Conservation (phyloP, 495 filamentous ascomycete species). For the Aspergillus sclerotiicarbonarius region DNA sequence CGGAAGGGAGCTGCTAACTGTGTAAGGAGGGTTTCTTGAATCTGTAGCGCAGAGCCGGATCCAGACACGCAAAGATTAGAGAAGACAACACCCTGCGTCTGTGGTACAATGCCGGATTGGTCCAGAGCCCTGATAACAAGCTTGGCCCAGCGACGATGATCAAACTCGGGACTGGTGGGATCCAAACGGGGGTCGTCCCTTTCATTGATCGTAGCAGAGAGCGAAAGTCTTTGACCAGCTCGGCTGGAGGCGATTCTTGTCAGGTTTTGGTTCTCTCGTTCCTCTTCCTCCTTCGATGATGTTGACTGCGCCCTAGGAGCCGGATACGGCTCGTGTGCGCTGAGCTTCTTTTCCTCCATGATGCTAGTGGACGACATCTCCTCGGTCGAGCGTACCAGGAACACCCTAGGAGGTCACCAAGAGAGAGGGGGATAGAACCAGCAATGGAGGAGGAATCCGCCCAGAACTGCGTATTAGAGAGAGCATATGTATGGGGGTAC, state of each 20-base stretch:
- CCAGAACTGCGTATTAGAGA: neutral
- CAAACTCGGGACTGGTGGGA: conserved; percentile 50
- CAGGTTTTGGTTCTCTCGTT: conserved; percentile 19
- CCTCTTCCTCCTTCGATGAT: neutral
- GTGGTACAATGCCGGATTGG: conserved; percentile 36
- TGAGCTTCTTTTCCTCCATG: neutral
- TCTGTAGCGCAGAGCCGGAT: conserved; percentile 45
- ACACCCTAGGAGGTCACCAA: neutral
- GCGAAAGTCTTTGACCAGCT: conserved; percentile 24
- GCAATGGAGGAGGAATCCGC: neutral
- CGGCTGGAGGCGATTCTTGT: conserved; percentile 30
- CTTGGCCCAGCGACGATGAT: conserved; percentile 52
- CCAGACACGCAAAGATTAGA: conserved; percentile 50
- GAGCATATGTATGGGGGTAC: neutral
- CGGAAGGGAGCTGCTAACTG: conserved; percentile 44
- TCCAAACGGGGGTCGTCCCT: conserved; percentile 46
- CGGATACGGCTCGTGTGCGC: neutral
- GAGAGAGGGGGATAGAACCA: neutral
- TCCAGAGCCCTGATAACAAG: conserved; percentile 30
- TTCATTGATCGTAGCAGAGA: conserved; percentile 16
- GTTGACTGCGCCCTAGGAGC: neutral
- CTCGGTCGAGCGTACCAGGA: neutral
- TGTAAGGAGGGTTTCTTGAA: conserved; percentile 48
- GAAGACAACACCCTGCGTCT: conserved; percentile 40
- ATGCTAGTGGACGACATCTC: neutral